phyloP scores from a whole-genome alignment of 1,139 yeast genomes.

The Suhomyces maxii region DNA sequence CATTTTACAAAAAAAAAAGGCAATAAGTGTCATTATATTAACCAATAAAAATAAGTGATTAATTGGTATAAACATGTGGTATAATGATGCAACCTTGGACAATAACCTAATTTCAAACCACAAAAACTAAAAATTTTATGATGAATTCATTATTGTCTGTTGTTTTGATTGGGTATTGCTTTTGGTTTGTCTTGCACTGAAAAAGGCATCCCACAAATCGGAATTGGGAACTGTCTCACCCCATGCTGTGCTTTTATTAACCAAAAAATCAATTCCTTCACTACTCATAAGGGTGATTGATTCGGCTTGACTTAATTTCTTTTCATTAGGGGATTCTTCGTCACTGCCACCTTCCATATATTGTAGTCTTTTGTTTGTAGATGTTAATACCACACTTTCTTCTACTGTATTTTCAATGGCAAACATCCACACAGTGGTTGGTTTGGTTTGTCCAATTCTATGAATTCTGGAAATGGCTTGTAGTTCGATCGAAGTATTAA shows the following conservation, averaged over 20 bases:
- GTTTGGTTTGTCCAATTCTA: conserved; percentile 80
- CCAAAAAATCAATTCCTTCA: conserved; percentile 43
- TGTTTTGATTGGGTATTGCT: background rate
- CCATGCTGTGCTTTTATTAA: conserved; percentile 40
- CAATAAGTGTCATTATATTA: no score
- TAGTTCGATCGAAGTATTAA: conserved; percentile 81
- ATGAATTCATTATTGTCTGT: background rate
- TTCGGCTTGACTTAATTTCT: conserved; percentile 32
- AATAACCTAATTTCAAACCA: no score
- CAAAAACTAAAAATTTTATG: no score
- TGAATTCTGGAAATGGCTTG: conserved; percentile 93
- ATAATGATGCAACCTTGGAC: no score
- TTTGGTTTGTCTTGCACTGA: conserved; percentile 28
- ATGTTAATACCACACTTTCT: conserved; percentile 70
- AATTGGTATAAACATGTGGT: no score
- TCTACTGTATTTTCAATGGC: conserved; percentile 85
- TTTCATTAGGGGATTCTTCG: conserved; percentile 16
- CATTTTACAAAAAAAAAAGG: no score
- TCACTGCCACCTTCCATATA: conserved; percentile 23
- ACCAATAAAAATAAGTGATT: no score
- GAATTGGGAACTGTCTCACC: conserved; percentile 58
- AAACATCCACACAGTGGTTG: conserved; percentile 90
- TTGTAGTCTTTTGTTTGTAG: conserved; percentile 51
- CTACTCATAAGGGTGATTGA: conserved; percentile 39
- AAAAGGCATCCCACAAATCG: conserved; percentile 64